A percentile compares a stretch with the other conserved stretches of the same genome.
phyloP scores from a whole-genome alignment of 208 protist genomes.

The Dictyostelium gargantuum region DNA sequence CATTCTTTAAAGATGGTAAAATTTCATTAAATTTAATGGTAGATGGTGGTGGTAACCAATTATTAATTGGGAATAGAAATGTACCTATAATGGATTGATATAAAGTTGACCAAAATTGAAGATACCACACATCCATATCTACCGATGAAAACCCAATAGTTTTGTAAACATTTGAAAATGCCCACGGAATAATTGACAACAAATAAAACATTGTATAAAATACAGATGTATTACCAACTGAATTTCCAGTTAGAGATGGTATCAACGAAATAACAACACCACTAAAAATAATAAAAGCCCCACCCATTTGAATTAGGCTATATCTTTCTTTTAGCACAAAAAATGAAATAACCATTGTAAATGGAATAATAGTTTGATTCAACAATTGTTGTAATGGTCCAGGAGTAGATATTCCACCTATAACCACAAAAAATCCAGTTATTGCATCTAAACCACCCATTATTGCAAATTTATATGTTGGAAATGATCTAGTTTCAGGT shows the following conservation, averaged over 20 bases:
- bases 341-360: conserved; percentile 28
- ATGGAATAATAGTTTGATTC: conserved; percentile 63
- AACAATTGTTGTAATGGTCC: conserved; percentile 57
- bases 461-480: conserved; percentile 33
- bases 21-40: background rate
- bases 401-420: conserved; percentile 43
- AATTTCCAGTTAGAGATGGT: background rate
- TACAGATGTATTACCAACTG: background rate
- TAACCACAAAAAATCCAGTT: conserved; percentile 47
- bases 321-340: conserved; percentile 30
- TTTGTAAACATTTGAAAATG: conserved; percentile 50
- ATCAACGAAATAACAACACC: conserved; percentile 21
- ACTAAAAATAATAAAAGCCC: conserved; percentile 25
- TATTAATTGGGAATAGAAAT: conserved; percentile 39
- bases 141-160: conserved; percentile 24
- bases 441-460: conserved; percentile 14
- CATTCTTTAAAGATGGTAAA: conserved; percentile 32
- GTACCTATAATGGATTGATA: conserved; percentile 34
- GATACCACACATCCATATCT: conserved; percentile 51
- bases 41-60: background rate
- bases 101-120: conserved; percentile 11
- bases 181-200: conserved; percentile 23
- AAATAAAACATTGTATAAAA: conserved; percentile 55
- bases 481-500: conserved; percentile 11
- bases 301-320: conserved; percentile 6